phyloP scores from a whole-genome alignment of 768 basidiomycete genomes.

The Tephrocybe sp. region DNA sequence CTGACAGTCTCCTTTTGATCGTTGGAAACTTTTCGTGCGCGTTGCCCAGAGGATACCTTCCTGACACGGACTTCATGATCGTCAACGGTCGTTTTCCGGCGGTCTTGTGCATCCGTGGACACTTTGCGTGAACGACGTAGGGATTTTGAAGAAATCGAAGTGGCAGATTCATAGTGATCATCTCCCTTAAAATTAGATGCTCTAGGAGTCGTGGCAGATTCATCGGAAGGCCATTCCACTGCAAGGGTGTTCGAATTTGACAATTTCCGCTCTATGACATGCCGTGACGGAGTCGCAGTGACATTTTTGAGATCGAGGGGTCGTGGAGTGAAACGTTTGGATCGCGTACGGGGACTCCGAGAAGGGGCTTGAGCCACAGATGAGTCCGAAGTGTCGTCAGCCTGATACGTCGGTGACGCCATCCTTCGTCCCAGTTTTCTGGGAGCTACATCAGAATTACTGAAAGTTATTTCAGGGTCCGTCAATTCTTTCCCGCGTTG shows the following conservation, averaged over 20 bases:
- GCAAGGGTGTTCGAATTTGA: conserved; percentile 47
- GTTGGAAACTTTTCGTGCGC: conserved; percentile 48
- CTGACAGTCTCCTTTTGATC: conserved; percentile 39
- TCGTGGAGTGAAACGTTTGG: conserved; percentile 48
- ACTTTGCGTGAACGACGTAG: conserved; percentile 39
- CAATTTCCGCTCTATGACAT: conserved; percentile 32
- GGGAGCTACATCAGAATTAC: conserved; percentile 10
- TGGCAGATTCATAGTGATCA: conserved; percentile 27
- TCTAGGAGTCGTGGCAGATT: conserved; percentile 56
- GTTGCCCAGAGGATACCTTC: conserved; percentile 44
- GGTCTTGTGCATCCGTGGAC: conserved; percentile 35
- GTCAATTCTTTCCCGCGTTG: conserved; percentile 24
- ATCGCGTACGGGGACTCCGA: conserved; percentile 46
- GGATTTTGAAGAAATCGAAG: conserved; percentile 27
- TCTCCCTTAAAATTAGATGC: conserved; percentile 46
- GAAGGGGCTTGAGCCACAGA: conserved; percentile 36
- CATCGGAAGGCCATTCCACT: conserved; percentile 58
- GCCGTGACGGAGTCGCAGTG: conserved; percentile 13
- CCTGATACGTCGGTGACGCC: conserved; percentile 28
- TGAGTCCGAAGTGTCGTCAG: conserved; percentile 52
- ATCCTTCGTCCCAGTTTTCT: conserved; percentile 38
- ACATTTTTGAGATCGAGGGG: conserved; percentile 47
- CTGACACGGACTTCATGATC: conserved; percentile 34
- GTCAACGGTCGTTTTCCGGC: conserved; percentile 30
- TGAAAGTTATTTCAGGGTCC: conserved; percentile 24